Evolutionary conservation across 2,329 filamentous ascomycete species (phyloP), one percentile per base, ranked within the genome.

Genomic region (Fusarium mangiferae): DNA sequence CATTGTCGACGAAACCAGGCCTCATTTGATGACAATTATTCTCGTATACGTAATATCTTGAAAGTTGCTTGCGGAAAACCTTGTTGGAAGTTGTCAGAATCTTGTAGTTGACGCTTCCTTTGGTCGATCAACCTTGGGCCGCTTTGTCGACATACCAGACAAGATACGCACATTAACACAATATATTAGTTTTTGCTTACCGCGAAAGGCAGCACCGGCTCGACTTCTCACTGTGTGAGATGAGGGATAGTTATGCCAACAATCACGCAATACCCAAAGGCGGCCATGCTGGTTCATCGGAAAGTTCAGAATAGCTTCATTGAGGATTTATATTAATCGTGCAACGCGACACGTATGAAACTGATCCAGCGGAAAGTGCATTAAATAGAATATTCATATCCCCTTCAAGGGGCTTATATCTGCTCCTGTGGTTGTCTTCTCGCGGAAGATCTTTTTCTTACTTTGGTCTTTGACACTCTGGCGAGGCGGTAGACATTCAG

Each of bases 401-500:
- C 49, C 46, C 18, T 6, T 36, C 49, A 36, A 5, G 18, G 30
- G 33, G 3, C 5, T 36, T 3, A 24, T 52, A 13, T 20, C 17
- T 14, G 5, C 5, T 22, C 33, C n/a, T 22, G 18, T 1, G 4
- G 20, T 36, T 11, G n/a, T 6, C 49, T 26, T 26, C 49, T 8
- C 5, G 5, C 12, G 4, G 22, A 35, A 35, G 54, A 35, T 10
- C 48, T 60, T 11, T 45, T 35, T 5, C 36, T 42, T 10, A 36
- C 5, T 39, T 73, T 73, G 17, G 39, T 69, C 22, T 66, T 66
- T 12, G 42, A 54, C 8, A 57, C 60, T 7, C 20, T 62, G 3
- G 20, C 67, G 7, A 75, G 45, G 38, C 61, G 74, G 24, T 76
- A 77, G 28, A 77, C 75, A 8, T 66, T 77, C 3, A 77, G 39